Percentiles rank a stretch among this genome's conserved stretches.
Evolutionary conservation across 2,329 filamentous ascomycete species (phyloP).

Genomic region (Blastomyces parvus): DNA sequence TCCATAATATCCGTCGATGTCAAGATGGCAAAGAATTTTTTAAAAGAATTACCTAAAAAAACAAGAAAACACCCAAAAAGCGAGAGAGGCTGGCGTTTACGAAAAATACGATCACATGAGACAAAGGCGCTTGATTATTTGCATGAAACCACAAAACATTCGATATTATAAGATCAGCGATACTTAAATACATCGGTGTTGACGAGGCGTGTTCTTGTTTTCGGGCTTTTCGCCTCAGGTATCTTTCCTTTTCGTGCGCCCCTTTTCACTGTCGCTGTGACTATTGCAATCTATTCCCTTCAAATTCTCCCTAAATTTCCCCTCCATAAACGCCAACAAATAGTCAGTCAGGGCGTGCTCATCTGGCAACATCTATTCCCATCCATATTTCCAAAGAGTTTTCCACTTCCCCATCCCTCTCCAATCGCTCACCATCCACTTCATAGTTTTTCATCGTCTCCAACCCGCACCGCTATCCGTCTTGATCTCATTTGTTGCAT

Average conservation of each 20-base stretch:
- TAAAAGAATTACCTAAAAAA: background rate
- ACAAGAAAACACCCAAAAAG: background rate
- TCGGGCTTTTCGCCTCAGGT: background rate
- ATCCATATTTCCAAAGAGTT: background rate
- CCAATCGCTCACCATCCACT: background rate
- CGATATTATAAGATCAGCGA: conserved; percentile 3
- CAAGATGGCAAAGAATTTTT: background rate
- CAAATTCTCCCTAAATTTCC: background rate
- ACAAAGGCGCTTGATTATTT: background rate
- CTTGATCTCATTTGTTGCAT: background rate
- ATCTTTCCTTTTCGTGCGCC: background rate
- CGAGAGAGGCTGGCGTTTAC: background rate
- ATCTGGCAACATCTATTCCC: background rate
- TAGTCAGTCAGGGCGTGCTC: background rate
- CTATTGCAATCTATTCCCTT: background rate
- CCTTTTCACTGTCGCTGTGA: background rate
- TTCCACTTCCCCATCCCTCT: background rate
- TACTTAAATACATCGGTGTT: conserved; percentile 1
- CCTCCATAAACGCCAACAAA: background rate
- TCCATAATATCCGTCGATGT: background rate
- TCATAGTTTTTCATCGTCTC: background rate
- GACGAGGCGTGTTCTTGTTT: conserved; percentile 4
- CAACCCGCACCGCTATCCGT: background rate
- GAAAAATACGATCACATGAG: conserved; percentile 7
- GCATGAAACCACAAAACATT: background rate